phyloP scores from a whole-genome alignment of 2,329 filamentous ascomycete genomes.

The Colletotrichum godetiae region DNA sequence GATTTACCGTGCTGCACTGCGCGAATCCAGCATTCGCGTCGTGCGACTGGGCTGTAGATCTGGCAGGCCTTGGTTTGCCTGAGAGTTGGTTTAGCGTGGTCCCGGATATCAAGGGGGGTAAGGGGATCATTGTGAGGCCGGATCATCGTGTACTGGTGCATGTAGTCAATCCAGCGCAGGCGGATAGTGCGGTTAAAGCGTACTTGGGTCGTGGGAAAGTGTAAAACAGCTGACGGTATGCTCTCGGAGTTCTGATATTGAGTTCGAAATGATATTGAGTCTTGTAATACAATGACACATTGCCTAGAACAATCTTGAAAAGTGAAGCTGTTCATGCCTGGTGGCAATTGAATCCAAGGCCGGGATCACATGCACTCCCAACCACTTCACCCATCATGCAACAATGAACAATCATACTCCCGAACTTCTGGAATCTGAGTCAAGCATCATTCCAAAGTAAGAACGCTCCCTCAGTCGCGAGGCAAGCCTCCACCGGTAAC shows the following conservation, averaged over 20 bases:
- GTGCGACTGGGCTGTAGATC: slow-evolving; percentile 23
- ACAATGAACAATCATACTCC: too few relatives aligned
- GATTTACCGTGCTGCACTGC: slow-evolving; percentile 23
- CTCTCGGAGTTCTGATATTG: neutral
- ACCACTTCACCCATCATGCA: too few relatives aligned
- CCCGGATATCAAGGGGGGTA: slow-evolving; percentile 17
- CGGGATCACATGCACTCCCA: too few relatives aligned
- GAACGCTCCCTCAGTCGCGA: too few relatives aligned
- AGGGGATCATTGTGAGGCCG: slow-evolving; percentile 22
- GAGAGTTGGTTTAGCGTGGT: slow-evolving; percentile 14
- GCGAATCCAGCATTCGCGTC: slow-evolving; percentile 10
- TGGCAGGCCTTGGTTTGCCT: slow-evolving; percentile 11
- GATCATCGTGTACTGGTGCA: slow-evolving; percentile 21
- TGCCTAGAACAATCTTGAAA: too few relatives aligned
- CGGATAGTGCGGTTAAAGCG: neutral
- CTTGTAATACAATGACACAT: too few relatives aligned
- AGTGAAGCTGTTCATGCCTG: too few relatives aligned
- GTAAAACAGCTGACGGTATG: neutral
- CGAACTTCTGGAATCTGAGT: too few relatives aligned
- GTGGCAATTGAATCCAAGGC: too few relatives aligned
- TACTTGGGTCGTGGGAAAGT: neutral
- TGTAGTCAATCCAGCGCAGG: slow-evolving; percentile 6
- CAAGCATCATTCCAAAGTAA: too few relatives aligned
- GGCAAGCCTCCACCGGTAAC: too few relatives aligned
- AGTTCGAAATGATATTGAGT: too few relatives aligned